These are phyloP conservation scores for Aspergillus puulaauensis DNA, from an alignment of 2,329 filamentous ascomycete species.

Conservation along the genomic window DNA sequence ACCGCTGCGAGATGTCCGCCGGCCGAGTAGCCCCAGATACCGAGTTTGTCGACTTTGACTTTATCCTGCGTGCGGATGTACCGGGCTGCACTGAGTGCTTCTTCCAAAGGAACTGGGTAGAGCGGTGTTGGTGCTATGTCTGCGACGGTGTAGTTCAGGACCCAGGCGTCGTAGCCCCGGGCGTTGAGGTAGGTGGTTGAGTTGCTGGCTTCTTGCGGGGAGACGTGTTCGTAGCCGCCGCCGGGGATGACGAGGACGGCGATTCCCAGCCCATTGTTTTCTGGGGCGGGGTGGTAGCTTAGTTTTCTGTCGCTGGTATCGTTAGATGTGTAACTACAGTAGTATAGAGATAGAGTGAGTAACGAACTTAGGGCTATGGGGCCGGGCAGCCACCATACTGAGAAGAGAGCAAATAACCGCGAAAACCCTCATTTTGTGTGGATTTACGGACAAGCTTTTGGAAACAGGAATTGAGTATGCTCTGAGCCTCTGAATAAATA, in stretches of 20 bases:
- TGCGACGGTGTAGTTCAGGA: not conserved
- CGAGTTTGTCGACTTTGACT: not conserved
- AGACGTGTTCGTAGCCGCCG: constrained; percentile 4
- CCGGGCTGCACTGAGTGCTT: not conserved
- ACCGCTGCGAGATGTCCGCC: not conserved
- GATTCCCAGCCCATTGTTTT: not conserved
- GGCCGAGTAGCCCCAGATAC: constrained; percentile 4
- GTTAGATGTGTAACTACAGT: not conserved
- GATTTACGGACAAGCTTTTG: not conserved
- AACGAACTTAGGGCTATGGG: not conserved
- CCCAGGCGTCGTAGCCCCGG: constrained; percentile 4
- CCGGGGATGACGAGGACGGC: constrained; percentile 5
- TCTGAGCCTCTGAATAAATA: not conserved
- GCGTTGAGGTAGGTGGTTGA: constrained; percentile 1
- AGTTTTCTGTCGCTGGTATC: not conserved
- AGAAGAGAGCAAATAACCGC: too few species aligned
- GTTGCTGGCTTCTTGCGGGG: not conserved
- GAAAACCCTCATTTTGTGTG: too few species aligned
- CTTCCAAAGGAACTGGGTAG: not conserved
- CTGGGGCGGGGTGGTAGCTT: constrained; percentile 1
- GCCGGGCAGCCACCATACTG: too few species aligned
- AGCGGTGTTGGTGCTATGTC: not conserved
- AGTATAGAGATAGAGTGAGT: too few species aligned
- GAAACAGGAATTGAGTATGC: not conserved
- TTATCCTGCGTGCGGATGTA: not conserved